Base-by-base conservation (phyloP, 2,329 filamentous ascomycete species). In the Chaetomiaceae sp. region DNA sequence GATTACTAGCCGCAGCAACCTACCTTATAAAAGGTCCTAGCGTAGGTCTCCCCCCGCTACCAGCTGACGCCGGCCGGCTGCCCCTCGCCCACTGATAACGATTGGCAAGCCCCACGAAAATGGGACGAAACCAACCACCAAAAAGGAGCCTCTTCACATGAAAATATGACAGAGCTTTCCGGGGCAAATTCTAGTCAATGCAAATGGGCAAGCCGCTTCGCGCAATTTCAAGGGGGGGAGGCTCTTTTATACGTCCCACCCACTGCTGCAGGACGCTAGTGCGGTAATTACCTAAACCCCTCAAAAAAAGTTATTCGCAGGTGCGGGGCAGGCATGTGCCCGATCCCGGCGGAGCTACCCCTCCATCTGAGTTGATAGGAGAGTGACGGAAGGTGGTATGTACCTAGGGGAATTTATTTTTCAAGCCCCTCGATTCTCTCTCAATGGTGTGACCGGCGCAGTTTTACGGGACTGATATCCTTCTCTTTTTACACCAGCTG, bases 331-430 rank as follows among this genome's bases (percentile, higher is more conserved):
- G 33, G 18, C 7, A 34, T 4, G 21, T n/a, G 5, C 27, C 52
- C 55, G 55, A 58, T 55, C 44, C 37, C 58, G 55, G 56, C 49
- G n/a, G 18, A 55, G 38, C 40, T 52, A 18, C 34, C 41, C 46
- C 52, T 50, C 47, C 36, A 34, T 41, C 13, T 10, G 10, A 21
- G 10, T 18, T n/a, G 49, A 40, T 47, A 47, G 37, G 44, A 40
- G 37, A 40, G 36, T 41, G 34, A 49, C 43, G 33, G 20, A 45
- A 42, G 20, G 30, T n/a, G n/a, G n/a, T n/a, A n/a, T n/a, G n/a
- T n/a, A 23, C 55, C 30, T 33, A 45, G 30, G 29, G 32, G 37
- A 36, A 18, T 53, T 46, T 41, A 34, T 42, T 47, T 54, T 58
- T 48, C 50, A 37, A n/a, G 49, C 46, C 55, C 49, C 50, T 53